Conservation (phyloP, 108 stramenopile species). For the Schizochytrium sp. region DNA sequence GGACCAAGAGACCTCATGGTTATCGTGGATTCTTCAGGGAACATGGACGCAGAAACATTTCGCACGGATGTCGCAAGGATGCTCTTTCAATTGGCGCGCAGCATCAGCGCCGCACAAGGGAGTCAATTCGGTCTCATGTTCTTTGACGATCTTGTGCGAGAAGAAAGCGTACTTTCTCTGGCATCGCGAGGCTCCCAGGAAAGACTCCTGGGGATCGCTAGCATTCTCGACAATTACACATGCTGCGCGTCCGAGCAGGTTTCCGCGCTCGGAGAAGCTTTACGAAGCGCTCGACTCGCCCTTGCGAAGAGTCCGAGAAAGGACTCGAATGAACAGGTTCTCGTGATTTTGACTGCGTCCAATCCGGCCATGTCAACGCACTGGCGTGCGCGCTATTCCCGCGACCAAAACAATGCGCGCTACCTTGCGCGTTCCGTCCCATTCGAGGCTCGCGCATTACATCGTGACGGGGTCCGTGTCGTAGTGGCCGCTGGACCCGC, state of each 20-base stretch:
- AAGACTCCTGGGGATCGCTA: too few species aligned
- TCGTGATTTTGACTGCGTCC: background rate
- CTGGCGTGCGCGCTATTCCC: background rate
- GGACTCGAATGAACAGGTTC: background rate
- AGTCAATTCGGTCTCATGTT: background rate
- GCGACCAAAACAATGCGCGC: background rate
- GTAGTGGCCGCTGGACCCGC: background rate
- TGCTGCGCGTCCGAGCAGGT: background rate
- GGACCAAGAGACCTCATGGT: background rate
- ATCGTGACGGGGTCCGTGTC: background rate
- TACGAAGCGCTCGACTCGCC: background rate
- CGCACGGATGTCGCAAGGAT: background rate
- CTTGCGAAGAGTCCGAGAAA: background rate
- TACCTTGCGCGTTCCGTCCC: background rate
- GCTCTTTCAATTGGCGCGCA: background rate
- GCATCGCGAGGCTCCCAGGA: background rate
- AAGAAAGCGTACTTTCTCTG: too few species aligned
- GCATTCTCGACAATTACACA: background rate
- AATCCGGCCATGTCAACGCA: background rate
- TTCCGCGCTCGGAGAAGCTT: background rate
- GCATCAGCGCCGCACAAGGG: background rate
- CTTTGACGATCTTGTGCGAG: background rate
- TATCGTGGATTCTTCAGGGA: background rate
- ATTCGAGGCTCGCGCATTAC: background rate
- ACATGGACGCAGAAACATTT: background rate